Evolutionary conservation across 176 grass and related monocot genomes (phyloP), one percentile per base, ranked within the genome.

Genomic region (Juncus effusus): DNA sequence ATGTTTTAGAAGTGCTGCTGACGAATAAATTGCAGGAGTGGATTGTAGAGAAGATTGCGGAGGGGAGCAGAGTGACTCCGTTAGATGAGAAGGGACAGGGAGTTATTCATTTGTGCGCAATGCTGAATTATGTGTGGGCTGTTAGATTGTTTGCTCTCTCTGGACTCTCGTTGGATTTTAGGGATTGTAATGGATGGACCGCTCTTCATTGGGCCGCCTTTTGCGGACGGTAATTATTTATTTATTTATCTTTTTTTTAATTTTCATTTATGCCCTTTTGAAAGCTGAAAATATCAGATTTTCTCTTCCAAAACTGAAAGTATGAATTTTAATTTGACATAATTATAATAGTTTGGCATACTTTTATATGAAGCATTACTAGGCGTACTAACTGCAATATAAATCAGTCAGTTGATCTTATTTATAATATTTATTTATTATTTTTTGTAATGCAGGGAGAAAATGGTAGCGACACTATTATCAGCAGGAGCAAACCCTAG

Each of bases 401-500:
- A 36, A 19, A 63, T 58, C 53, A 68, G 2, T n/a, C 53, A 12
- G 38, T 64, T 66, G 38, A 59, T 73, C 2, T 82, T 77, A 60
- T 73, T 28, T 40, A 77, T 13, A 59, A 73, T 56, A 38, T 81
- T 40, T 55, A 64, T 61, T 7, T 70, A 9, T 56, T 40, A 16
- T 11, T 53, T 13, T 72, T 72, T 12, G 77, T 89, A 39, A 70
- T 50, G 65, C 57, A 99, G 94, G 80, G 83, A 93, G 80, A 92
- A 76, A 67, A 99, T 99, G 88, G 83, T 99, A 63, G 94, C 85
- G 44, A 72, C 77, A 77, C 85, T 99, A 89, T 84, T 99, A 77
- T 90, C 85, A 65, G 94, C 83, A 65, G 88, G 94, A 76, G 88
- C 94, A 82, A 93, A 99, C 79, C 88, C 94, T 82, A 93, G 83